These are phyloP conservation scores for Lipomyces sp. DNA, from an alignment of 805 yeast genomes.

Conservation along the genomic window DNA sequence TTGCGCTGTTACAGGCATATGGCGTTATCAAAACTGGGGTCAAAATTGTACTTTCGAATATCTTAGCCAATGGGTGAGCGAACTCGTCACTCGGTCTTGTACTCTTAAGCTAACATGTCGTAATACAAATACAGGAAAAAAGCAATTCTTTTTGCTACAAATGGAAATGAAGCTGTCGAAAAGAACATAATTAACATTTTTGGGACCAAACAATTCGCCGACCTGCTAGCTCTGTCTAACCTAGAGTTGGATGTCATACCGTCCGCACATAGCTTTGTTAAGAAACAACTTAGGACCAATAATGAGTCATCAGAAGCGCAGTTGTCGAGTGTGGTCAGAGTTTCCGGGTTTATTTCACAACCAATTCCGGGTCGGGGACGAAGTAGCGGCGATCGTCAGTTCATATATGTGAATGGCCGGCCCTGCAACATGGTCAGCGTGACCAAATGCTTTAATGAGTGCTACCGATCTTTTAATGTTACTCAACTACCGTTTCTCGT, in stretches of 20 bases:
- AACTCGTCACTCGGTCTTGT: background rate
- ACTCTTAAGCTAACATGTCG: constrained; percentile 12
- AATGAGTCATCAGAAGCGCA: background rate
- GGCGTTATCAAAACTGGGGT: constrained; percentile 57
- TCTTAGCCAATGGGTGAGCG: constrained; percentile 30
- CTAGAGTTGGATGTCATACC: too few species aligned
- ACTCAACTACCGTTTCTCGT: constrained; percentile 71
- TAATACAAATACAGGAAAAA: constrained; percentile 45
- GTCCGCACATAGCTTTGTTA: too few species aligned
- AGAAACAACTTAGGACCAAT: constrained; percentile 17
- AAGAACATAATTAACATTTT: constrained; percentile 64
- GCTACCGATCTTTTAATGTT: constrained; percentile 66
- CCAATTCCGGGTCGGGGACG: constrained; percentile 79
- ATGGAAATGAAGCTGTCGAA: constrained; percentile 47
- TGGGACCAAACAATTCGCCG: constrained; percentile 63
- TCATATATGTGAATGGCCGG: constrained; percentile 66
- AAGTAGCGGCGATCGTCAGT: constrained; percentile 69
- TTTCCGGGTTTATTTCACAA: constrained; percentile 68
- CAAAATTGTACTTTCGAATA: constrained; percentile 59
- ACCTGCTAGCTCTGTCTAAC: constrained; percentile 53
- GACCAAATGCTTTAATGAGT: constrained; percentile 62
- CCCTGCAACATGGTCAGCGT: constrained; percentile 63
- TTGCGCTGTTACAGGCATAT: constrained; percentile 62
- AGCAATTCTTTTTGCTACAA: constrained; percentile 55
- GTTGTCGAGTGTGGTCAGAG: constrained; percentile 30